phyloP scores from a whole-genome alignment of 768 basidiomycete species.

The Lentinula detonsa region DNA sequence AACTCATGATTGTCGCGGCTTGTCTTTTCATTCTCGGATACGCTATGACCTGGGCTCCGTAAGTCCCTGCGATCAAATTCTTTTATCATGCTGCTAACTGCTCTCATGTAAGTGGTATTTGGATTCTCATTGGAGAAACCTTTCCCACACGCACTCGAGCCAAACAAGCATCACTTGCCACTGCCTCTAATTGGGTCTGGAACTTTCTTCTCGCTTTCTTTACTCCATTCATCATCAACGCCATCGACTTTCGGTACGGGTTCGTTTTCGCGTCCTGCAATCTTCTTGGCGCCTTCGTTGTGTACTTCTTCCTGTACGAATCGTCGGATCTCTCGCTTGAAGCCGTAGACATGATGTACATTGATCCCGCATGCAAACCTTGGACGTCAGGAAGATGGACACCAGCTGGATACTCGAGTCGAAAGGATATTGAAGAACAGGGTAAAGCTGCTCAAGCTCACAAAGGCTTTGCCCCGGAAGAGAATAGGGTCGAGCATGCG shows the following conservation, averaged over 20 bases:
- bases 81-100: background rate
- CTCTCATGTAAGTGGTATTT: conserved; percentile 40
- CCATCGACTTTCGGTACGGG: conserved; percentile 58
- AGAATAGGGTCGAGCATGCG: background rate
- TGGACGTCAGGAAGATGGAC: conserved; percentile 62
- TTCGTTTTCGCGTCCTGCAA: conserved; percentile 70
- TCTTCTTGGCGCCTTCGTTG: conserved; percentile 50
- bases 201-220: conserved; percentile 73
- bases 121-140: conserved; percentile 76
- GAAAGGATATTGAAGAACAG: conserved; percentile 4
- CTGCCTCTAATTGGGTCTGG: conserved; percentile 62
- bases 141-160: conserved; percentile 70
- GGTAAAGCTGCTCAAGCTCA: background rate
- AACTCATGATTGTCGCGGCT: conserved; percentile 60
- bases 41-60: conserved; percentile 67
- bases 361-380: conserved; percentile 55
- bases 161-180: conserved; percentile 64
- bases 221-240: conserved; percentile 62
- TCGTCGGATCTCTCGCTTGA: conserved; percentile 63
- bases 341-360: conserved; percentile 65
- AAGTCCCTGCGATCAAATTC: conserved; percentile 9
- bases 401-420: conserved; percentile 41
- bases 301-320: conserved; percentile 75
- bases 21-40: conserved; percentile 70
- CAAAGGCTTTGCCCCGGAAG: background rate